phyloP scores from a whole-genome alignment of 2,329 filamentous ascomycete species.

The Sordariomycetes sp. region DNA sequence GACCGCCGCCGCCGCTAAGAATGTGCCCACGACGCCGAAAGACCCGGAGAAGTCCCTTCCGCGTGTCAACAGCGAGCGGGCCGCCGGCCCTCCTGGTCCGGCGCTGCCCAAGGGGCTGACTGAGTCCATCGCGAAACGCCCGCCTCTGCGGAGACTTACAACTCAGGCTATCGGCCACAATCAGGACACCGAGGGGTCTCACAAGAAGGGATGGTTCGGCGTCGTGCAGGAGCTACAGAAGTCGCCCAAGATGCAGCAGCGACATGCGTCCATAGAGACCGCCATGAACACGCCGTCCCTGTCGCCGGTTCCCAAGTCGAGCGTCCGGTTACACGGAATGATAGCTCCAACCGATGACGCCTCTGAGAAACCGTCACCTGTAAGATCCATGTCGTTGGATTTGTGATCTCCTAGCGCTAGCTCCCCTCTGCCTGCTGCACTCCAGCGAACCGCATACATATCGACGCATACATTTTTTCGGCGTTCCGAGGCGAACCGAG shows the following conservation, averaged over 20 bases:
- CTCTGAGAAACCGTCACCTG: not conserved
- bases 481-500: not conserved
- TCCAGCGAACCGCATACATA: not conserved
- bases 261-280: conserved; percentile 52
- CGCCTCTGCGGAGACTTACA: conserved; percentile 40
- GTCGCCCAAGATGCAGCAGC: conserved; percentile 48
- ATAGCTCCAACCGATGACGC: not conserved
- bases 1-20: conserved; percentile 9
- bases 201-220: conserved; percentile 47
- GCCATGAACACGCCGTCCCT: conserved; percentile 33
- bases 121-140: conserved; percentile 32
- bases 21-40: conserved; percentile 7
- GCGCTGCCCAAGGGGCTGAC: conserved; percentile 26
- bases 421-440: not conserved
- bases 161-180: conserved; percentile 43
- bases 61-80: conserved; percentile 11
- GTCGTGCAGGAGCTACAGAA: conserved; percentile 53
- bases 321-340: not conserved
- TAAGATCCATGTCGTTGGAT: not conserved
- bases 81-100: conserved; percentile 11
- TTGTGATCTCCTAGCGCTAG: not conserved
- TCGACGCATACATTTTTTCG: not conserved
- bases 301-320: conserved; percentile 5
- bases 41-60: conserved; percentile 2
- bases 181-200: conserved; percentile 32